Base-by-base conservation (phyloP, 805 yeast species). In the Priceomyces fermenticarens region DNA sequence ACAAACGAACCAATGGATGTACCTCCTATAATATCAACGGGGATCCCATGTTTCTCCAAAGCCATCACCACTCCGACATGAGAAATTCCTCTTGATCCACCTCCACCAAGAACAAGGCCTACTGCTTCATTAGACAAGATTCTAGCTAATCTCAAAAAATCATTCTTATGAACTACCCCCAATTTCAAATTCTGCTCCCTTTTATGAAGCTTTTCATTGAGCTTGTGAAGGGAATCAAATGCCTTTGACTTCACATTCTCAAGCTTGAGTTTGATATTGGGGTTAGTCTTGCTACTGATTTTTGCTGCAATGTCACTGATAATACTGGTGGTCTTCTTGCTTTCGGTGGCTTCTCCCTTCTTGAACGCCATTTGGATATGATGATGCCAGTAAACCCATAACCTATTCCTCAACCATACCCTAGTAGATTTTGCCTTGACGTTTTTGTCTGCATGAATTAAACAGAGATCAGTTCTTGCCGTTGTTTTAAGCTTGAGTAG, bases 1-100 rank as follows among this genome's bases (percentile, higher is more conserved):
- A 93, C 87, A 62, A 93, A 88, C 0, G 98, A 80, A 0, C 99
- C 99, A 39, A 91, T 91, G 0, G 97, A 90, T 0, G 99, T 91
- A 2, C 99, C 99, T 1, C 99, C 99, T 38, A 91, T 78, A 45
- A 90, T 69, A 63, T 91, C 99, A 29, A 93, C 82, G 0, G 99
- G 99, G 10, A 91, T 85, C 0, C 97, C 97, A 41, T 81, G 80
- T 47, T 87, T 95, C 58, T 91, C 98, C 8, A 91, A 65, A 0
- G 97, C 96, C 38, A 81, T 79, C n/a, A 91, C 77, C 3, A 93
- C 83, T 3, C 99, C 99, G 31, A 91, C 72, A 58, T 91, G 99
- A 10, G 96, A 78, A 10, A 91, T 73, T 1, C 99, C 99, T 51
- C 98, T 73, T 0, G 98, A 96, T 32, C 99, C 99, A 31, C 99